Conservation (phyloP, 148 eudicot species). For the Agrostemma githago region DNA sequence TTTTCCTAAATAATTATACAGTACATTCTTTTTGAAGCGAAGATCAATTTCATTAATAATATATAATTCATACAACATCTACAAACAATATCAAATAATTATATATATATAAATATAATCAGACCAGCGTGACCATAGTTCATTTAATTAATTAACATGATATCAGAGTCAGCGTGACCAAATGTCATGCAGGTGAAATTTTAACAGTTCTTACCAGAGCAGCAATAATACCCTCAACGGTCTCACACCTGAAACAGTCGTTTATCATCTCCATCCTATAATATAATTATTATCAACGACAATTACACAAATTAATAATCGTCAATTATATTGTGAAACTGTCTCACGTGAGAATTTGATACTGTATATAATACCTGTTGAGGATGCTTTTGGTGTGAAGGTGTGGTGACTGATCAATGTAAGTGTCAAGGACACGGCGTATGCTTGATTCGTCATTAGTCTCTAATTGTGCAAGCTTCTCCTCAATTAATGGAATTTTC, state of each 20-base stretch:
- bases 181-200: not conserved
- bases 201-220: slow-evolving; percentile 16
- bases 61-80: too few species aligned
- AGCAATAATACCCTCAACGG: slow-evolving; percentile 9
- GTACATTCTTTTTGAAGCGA: too few species aligned
- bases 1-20: slow-evolving; percentile 3
- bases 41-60: too few species aligned
- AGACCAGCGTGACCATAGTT: too few species aligned
- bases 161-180: too few species aligned
- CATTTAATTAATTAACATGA: too few species aligned
- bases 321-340: too few species aligned
- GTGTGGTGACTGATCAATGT: not conserved
- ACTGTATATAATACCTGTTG: slow-evolving; percentile 1
- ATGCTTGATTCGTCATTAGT: slow-evolving; percentile 7
- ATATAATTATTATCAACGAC: not conserved
- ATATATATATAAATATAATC: too few species aligned
- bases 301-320: too few species aligned
- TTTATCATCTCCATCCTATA: slow-evolving; percentile 21
- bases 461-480: slow-evolving; percentile 12
- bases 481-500: slow-evolving; percentile 18
- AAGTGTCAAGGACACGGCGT: slow-evolving; percentile 3
- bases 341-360: too few species aligned
- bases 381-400: slow-evolving; percentile 13
- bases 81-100: too few species aligned
- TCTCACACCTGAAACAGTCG: slow-evolving; percentile 19